phyloP scores from a whole-genome alignment of 2,329 filamentous ascomycete genomes.

The Drechslerella coelobrocha region DNA sequence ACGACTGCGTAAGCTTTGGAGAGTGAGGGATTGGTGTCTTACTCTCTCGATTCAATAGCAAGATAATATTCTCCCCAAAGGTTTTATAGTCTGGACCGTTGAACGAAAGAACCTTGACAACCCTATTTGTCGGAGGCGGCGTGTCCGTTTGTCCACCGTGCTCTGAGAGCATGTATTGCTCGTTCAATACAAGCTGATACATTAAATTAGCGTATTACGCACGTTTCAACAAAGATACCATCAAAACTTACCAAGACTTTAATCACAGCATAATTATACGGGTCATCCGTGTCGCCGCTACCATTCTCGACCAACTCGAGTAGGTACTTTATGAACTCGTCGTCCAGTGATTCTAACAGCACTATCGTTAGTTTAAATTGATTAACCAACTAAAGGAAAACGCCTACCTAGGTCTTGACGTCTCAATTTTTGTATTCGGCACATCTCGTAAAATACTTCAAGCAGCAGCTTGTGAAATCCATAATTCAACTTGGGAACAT shows the following conservation, averaged over 20 bases:
- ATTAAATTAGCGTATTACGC: slow-evolving; percentile 12
- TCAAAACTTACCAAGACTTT: slow-evolving; percentile 75
- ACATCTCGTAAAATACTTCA: slow-evolving; percentile 95
- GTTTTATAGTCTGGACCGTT: slow-evolving; percentile 84
- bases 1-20: not conserved
- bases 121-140: slow-evolving; percentile 78
- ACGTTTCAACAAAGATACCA: slow-evolving; percentile 1
- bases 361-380: not conserved
- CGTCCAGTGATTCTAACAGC: slow-evolving; percentile 62
- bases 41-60: slow-evolving; percentile 90
- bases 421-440: slow-evolving; percentile 81
- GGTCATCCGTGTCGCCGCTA: slow-evolving; percentile 79
- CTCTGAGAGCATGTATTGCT: slow-evolving; percentile 91
- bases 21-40: slow-evolving; percentile 32
- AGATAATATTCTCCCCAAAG: slow-evolving; percentile 96
- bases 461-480: slow-evolving; percentile 80
- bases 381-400: not conserved
- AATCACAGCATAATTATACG: slow-evolving; percentile 95
- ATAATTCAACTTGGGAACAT: slow-evolving; percentile 69
- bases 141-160: slow-evolving; percentile 59
- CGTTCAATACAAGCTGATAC: slow-evolving; percentile 84
- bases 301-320: slow-evolving; percentile 85
- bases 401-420: slow-evolving; percentile 77
- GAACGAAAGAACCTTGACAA: slow-evolving; percentile 86
- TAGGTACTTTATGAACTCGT: slow-evolving; percentile 81